phyloP scores from a whole-genome alignment of 257 asterid species.

The Nicotiana noctiflora region DNA sequence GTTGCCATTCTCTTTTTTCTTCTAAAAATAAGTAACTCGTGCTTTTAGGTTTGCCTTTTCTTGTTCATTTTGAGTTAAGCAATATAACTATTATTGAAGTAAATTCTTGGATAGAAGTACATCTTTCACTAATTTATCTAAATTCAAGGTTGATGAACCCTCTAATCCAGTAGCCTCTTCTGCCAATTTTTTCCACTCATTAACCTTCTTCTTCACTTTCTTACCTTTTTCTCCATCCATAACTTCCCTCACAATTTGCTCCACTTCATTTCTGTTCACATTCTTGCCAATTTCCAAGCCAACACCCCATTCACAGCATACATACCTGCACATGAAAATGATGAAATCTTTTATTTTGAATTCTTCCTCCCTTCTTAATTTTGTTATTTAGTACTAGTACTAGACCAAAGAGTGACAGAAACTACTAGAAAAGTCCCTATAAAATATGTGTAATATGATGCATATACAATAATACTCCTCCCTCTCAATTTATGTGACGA shows the following conservation, averaged over 20 bases:
- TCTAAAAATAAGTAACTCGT: too few species aligned
- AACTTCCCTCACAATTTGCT: conserved; percentile 2
- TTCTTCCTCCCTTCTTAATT: not conserved
- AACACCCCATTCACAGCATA: conserved; percentile 10
- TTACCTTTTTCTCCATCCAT: conserved; percentile 16
- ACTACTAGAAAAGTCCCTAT: too few species aligned
- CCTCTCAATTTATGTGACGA: too few species aligned
- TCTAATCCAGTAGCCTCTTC: conserved; percentile 2
- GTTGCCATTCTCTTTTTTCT: too few species aligned
- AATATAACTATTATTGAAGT: too few species aligned
- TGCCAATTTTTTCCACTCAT: conserved; percentile 8
- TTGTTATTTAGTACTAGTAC: not conserved
- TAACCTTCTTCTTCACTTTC: conserved; percentile 9
- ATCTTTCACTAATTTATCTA: conserved; percentile 9
- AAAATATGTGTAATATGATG: not conserved
- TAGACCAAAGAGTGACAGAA: not conserved
- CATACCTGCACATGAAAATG: not conserved
- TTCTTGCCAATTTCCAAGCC: conserved; percentile 10
- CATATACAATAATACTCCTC: not conserved
- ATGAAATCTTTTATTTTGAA: not conserved
- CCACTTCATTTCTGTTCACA: conserved; percentile 14
- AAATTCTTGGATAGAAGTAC: not conserved
- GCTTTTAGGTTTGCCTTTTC: too few species aligned
- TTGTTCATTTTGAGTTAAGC: too few species aligned
- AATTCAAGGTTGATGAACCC: conserved; percentile 8